A percentile compares a stretch with the other conserved stretches of the same genome.
phyloP scores from a whole-genome alignment of 441 rosid genomes.

The Francoa sonchifolia region DNA sequence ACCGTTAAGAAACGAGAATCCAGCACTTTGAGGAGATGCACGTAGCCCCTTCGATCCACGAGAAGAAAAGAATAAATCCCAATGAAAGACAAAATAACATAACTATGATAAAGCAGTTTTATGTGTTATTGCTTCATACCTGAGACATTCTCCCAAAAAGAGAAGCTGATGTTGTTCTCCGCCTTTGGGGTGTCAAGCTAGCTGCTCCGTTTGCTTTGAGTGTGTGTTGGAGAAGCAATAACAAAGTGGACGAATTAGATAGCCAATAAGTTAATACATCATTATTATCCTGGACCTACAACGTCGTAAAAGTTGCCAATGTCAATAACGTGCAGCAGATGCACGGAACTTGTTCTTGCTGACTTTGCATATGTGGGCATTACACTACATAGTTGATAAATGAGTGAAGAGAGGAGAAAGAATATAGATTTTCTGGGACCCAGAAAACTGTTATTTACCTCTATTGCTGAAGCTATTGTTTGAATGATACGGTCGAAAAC shows the following conservation, averaged over 20 bases:
- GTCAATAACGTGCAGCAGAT: slow-evolving; percentile 13
- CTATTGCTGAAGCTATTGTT: slow-evolving; percentile 84
- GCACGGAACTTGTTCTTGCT: slow-evolving; percentile 9
- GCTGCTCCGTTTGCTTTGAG: slow-evolving; percentile 99
- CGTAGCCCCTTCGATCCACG: slow-evolving; percentile 56
- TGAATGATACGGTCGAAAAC: slow-evolving; percentile 97
- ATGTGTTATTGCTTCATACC: slow-evolving; percentile 31
- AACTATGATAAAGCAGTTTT: slow-evolving; percentile 1
- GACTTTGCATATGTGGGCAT: not conserved
- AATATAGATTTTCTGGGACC: not conserved
- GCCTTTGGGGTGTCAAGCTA: slow-evolving; percentile 89
- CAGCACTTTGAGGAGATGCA: slow-evolving; percentile 90
- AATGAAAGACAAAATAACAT: slow-evolving; percentile 1
- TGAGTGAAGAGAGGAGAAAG: not conserved
- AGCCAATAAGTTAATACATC: slow-evolving; percentile 88
- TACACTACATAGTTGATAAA: not conserved
- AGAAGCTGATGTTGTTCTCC: slow-evolving; percentile 86
- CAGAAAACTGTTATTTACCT: slow-evolving; percentile 31
- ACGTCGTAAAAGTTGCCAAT: slow-evolving; percentile 14
- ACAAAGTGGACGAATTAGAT: slow-evolving; percentile 82
- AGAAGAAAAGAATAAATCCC: slow-evolving; percentile 9
- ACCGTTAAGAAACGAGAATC: slow-evolving; percentile 73
- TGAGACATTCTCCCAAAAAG: slow-evolving; percentile 98
- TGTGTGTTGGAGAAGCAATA: slow-evolving; percentile 92
- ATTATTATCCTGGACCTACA: slow-evolving; percentile 82